These are phyloP conservation scores for Diaporthe batatas DNA, from an alignment of 2,329 filamentous ascomycete genomes.

Conservation along the genomic window DNA sequence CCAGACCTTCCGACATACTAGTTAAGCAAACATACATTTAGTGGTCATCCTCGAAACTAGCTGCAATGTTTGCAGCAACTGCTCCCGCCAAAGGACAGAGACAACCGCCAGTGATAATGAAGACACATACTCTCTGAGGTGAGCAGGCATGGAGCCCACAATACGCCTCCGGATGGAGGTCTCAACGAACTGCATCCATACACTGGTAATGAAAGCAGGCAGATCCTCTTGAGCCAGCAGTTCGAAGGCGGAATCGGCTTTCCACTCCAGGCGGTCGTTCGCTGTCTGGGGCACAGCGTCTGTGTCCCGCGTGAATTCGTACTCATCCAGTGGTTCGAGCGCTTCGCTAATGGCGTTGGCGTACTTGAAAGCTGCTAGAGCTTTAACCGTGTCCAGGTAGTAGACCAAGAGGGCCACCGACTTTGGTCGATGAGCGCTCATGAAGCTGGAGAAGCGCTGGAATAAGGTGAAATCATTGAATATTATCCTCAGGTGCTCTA, in stretches of 20 bases:
- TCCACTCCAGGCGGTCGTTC: constrained; percentile 72
- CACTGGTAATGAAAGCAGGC: constrained; percentile 78
- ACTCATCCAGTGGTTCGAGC: constrained; percentile 67
- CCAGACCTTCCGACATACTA: constrained; percentile 75
- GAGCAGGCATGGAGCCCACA: constrained; percentile 74
- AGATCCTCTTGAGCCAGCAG: constrained; percentile 75
- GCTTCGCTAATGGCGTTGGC: constrained; percentile 76
- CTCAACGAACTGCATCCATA: constrained; percentile 78
- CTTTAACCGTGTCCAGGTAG: constrained; percentile 79
- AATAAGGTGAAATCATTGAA: constrained; percentile 74
- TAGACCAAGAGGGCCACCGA: constrained; percentile 77
- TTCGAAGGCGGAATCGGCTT: constrained; percentile 74
- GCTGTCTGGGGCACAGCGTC: constrained; percentile 61
- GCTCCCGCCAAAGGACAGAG: no score
- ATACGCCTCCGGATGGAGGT: constrained; percentile 78
- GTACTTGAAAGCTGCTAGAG: constrained; percentile 77
- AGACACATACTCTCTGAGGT: constrained; percentile 65
- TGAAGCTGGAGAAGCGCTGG: constrained; percentile 75
- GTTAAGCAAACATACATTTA: neutral
- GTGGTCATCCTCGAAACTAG: neutral
- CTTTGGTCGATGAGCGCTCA: constrained; percentile 69
- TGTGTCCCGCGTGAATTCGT: constrained; percentile 66
- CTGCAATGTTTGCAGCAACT: neutral
- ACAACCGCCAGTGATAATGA: neutral
- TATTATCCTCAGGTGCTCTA: constrained; percentile 72